Evolutionary conservation across 306 rosid species (phyloP), one percentile per base, ranked within the genome.

Genomic region (Cucurbita ficifolia): DNA sequence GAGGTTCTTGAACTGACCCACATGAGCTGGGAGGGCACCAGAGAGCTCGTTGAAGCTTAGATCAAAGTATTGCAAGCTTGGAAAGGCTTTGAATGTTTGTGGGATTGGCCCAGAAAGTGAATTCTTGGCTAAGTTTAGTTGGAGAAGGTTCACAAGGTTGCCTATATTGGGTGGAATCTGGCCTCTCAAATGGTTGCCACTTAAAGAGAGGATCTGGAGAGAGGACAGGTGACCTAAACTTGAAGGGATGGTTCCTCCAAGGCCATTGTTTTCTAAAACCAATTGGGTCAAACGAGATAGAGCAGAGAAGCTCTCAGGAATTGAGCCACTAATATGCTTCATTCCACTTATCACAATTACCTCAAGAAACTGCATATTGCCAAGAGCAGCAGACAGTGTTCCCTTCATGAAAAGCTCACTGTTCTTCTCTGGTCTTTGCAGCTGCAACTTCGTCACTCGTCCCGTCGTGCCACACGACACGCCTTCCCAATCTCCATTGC

Each of bases 401-500:
- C 99, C 99, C 83, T 73, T 87, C 99, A 94, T 94, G 76, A 73
- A 94, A 7, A 78, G 24, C 24, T n/a, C 79, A 62, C 39, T 75
- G 38, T 83, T 88, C 65, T 72, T 73, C 10, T 51, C 87, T 8
- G 96, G 90, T 57, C 89, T 87, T 80, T 91, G 96, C 79, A 94
- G 77, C 88, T 83, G 88, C 83, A 94, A 87, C 61, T 40, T 77
- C 24, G 84, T 94, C 33, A 94, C 96, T 68, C 99, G 58, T 18
- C 99, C 99, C 17, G 86, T 84, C 18, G 87, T 81, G 40, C 87
- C 84, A 79, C 99, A 94, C 65, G 87, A 74, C 68, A 94, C 89
- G 29, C 99, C 99, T 76, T 91, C 97, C 99, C 99, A 94, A 5
- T 96, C 92, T 29, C 92, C 97, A 22, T 77, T 89, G 42, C 99